These are phyloP conservation scores for Metarhizium robertsii DNA, from an alignment of 2,329 filamentous ascomycete genomes.

Conservation along the genomic window DNA sequence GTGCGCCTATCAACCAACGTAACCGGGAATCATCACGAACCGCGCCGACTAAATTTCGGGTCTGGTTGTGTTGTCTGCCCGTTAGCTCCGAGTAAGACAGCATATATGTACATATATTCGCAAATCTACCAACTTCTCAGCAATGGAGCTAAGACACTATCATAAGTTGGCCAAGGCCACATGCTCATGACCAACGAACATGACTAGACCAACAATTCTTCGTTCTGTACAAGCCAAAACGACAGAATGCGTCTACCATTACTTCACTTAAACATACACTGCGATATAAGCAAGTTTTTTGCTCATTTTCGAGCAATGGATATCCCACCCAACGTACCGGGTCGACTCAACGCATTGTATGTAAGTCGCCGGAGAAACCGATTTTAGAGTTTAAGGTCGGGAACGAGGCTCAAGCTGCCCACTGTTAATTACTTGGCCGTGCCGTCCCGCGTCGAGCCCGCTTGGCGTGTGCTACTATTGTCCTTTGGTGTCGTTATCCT, in stretches of 20 bases:
- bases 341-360: background rate
- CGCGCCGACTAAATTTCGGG: background rate
- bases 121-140: too few relatives aligned
- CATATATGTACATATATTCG: too few relatives aligned
- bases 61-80: background rate
- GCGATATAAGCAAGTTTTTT: too few relatives aligned
- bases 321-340: too few relatives aligned
- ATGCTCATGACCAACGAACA: too few relatives aligned
- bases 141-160: too few relatives aligned
- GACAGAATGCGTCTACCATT: too few relatives aligned
- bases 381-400: background rate
- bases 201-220: too few relatives aligned
- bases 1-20: background rate
- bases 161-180: too few relatives aligned
- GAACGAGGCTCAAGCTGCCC: background rate
- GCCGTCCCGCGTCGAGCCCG: constrained; percentile 1
- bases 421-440: background rate
- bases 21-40: background rate
- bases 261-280: too few relatives aligned
- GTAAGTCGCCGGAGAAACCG: background rate
- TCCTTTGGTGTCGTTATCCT: background rate
- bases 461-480: background rate
- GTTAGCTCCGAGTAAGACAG: background rate
- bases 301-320: too few relatives aligned
- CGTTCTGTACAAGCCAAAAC: too few relatives aligned